Evolutionary conservation across 768 basidiomycete species (phyloP).

Genomic region (Tephrocybe sp.): DNA sequence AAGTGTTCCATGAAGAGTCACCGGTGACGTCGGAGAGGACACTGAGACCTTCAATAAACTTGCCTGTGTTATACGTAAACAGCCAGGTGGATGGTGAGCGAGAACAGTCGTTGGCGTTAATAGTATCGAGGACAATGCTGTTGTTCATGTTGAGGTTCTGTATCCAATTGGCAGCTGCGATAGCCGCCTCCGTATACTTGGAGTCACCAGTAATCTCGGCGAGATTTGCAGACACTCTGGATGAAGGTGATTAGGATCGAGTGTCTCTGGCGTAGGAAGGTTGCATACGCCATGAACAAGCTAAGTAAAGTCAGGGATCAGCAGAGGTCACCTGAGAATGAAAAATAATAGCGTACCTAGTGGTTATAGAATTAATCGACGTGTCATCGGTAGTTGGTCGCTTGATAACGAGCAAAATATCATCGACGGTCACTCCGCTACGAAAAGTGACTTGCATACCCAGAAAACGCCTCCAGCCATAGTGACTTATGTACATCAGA

Average conservation of each 20-base stretch:
- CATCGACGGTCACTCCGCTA: neutral
- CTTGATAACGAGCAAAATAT: slow-evolving; percentile 23
- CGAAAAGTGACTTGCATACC: slow-evolving; percentile 24
- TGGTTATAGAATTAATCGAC: slow-evolving; percentile 47
- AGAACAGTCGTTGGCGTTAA: slow-evolving; percentile 44
- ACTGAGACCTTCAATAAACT: slow-evolving; percentile 49
- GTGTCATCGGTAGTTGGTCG: slow-evolving; percentile 40
- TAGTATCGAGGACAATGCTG: slow-evolving; percentile 44
- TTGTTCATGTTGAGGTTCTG: slow-evolving; percentile 41
- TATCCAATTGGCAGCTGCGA: slow-evolving; percentile 47
- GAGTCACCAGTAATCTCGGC: slow-evolving; percentile 41
- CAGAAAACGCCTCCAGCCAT: slow-evolving; percentile 59
- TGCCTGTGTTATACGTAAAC: slow-evolving; percentile 56
- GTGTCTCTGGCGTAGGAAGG: neutral
- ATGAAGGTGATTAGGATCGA: neutral
- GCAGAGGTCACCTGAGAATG: neutral
- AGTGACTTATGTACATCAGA: slow-evolving; percentile 25
- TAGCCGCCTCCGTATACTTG: slow-evolving; percentile 45
- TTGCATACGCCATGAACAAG: slow-evolving; percentile 12
- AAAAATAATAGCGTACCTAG: slow-evolving; percentile 31
- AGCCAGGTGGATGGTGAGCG: slow-evolving; percentile 42
- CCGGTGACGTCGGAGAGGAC: slow-evolving; percentile 41
- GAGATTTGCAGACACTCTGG: slow-evolving; percentile 47
- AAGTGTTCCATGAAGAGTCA: slow-evolving; percentile 35
- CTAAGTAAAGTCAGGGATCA: slow-evolving; percentile 4